These are phyloP conservation scores for Scutellaria minor DNA, from an alignment of 257 asterid species.

Conservation along the genomic window DNA sequence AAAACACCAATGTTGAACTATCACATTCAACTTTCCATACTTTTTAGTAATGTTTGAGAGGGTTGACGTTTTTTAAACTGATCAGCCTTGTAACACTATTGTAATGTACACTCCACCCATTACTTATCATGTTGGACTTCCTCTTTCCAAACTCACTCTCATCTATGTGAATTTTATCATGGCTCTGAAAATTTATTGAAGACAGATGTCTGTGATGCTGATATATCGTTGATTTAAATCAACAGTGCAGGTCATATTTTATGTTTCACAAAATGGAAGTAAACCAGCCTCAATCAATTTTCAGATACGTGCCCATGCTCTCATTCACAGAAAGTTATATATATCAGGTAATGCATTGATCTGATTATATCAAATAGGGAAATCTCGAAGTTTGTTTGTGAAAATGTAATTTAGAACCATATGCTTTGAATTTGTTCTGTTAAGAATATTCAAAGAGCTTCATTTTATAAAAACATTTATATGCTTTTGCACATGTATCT, in stretches of 20 bases:
- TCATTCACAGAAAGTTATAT: constrained; percentile 90
- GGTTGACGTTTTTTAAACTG: constrained; percentile 16
- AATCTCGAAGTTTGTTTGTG: background rate
- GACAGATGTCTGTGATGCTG: constrained; percentile 3
- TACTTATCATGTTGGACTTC: constrained; percentile 2
- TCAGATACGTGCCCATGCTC: constrained; percentile 83
- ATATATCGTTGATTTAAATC: constrained; percentile 21
- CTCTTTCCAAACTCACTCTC: background rate
- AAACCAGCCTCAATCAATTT: constrained; percentile 60
- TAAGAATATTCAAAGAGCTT: constrained; percentile 7
- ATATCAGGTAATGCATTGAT: constrained; percentile 63
- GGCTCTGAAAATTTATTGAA: background rate
- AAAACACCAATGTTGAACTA: background rate
- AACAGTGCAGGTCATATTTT: constrained; percentile 93
- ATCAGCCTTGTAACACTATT: too few relatives aligned
- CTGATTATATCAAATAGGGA: constrained; percentile 25
- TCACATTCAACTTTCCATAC: constrained; percentile 1
- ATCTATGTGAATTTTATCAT: constrained; percentile 24
- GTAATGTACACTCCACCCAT: background rate
- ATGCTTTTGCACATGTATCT: background rate
- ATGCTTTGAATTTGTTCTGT: background rate
- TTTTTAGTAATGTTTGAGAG: background rate
- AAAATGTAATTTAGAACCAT: background rate
- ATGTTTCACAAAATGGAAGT: constrained; percentile 88
- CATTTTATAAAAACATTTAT: background rate